Evolutionary conservation across 2,329 filamentous ascomycete genomes (phyloP).

Genomic region (Colletotrichum godetiae): DNA sequence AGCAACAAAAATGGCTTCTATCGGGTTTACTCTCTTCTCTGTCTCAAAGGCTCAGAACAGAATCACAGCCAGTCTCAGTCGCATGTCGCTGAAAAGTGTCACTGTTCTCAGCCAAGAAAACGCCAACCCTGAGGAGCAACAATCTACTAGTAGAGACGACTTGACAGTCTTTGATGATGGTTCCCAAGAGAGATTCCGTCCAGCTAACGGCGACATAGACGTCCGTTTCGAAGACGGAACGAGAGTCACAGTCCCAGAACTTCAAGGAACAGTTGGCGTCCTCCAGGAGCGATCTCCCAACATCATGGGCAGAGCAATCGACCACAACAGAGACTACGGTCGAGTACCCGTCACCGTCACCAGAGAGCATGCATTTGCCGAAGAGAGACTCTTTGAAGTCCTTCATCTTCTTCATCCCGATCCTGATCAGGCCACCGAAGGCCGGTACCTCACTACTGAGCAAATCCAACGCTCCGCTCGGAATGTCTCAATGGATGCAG

Average conservation of each 20-base stretch:
- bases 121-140: neutral
- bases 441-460: neutral
- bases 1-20: neutral
- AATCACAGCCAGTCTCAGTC: neutral
- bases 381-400: no score
- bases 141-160: neutral
- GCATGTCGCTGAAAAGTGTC: neutral
- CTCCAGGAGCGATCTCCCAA: neutral
- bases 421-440: neutral
- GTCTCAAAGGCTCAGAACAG: neutral
- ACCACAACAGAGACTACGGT: neutral
- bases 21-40: neutral
- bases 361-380: neutral
- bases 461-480: neutral
- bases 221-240: neutral
- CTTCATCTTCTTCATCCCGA: neutral
- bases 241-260: neutral
- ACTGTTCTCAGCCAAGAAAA: neutral
- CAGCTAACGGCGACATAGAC: neutral
- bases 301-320: neutral
- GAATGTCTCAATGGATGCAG: neutral
- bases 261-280: neutral
- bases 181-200: neutral
- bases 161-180: neutral
- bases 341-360: neutral